Base-by-base conservation (phyloP, 495 filamentous ascomycete species). In the Thermothielavioides terrestris region DNA sequence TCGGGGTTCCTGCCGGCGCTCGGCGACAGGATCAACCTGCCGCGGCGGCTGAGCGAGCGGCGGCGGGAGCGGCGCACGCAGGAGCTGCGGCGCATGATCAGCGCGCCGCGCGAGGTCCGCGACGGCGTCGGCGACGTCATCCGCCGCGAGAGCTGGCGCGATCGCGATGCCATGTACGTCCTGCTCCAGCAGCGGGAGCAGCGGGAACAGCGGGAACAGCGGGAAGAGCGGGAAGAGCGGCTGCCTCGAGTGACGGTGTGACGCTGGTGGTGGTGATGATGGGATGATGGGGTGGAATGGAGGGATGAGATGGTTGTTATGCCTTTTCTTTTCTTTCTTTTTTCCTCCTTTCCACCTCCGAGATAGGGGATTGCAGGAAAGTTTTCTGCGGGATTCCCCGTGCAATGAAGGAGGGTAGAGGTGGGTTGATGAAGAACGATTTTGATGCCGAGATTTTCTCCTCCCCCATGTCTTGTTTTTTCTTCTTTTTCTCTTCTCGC, bases 11-110 rank as follows among this genome's bases (percentile, higher is more conserved):
- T 70, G 56, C 57, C 65, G 50, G 11, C 52, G 20, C 26, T 72
- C 46, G 66, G 68, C 55, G 54, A 58, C 36, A 67, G 50, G 46
- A 70, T 74, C 36, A 73, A 70, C 28, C 46, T 76, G 27, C 60
- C 84, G 30, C 71, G 77, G 31, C 74, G 79, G 49, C 57, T 78
- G 44, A 82, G 79, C 53, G 79, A 84, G 61, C 66, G 71, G 55
- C 73, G 78, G 36, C 75, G 80, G 22, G 85, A 87, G 66, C 82
- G 77, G 54, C 69, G 81, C 46, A 76, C 81, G 39, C 74, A 83
- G 46, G 74, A 69, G 54, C 70, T 94, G 45, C 77, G 85, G 58
- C 72, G 77, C 48, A 85, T 76, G 55, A 94, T 94, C 28, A 73
- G 71, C 40, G 63, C 62, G 0, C 76, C 76, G 4, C 61, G 64